Base-by-base conservation (phyloP, 495 filamentous ascomycete genomes). In the Tuber borchii region DNA sequence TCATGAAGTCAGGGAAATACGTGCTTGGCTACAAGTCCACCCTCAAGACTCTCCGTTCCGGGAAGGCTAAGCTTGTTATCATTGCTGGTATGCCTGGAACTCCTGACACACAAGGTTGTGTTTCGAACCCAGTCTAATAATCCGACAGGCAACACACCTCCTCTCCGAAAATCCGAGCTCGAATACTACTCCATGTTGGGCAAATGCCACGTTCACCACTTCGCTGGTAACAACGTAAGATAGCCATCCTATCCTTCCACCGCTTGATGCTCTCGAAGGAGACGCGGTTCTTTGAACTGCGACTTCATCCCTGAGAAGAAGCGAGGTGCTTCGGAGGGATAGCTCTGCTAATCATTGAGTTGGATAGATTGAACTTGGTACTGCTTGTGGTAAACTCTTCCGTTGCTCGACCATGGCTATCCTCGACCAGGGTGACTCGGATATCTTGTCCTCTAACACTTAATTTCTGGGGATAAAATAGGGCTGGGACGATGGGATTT, bases 181-280 rank as follows among this genome's bases (percentile, higher is more conserved):
- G 95, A 97, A 86, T 91, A 90, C 86, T 95, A 95, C 87, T 90
- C 91, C 83, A 97, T 97, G 93, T 87, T 97, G 77, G 90, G 91
- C 83, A 97, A 98, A 89, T 93, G 91, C 82, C 90, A 91, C 70
- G 93, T 97, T 82, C 93, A 97, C 88, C 95, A 98, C 88, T 97
- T 97, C 87, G 89, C 88, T 78, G 95, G 95, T 75, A 97, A 95
- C 90, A 97, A 97, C 90, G 94, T 97, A 90, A 92, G 94, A 88
- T 82, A 51, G 73, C 61, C 71, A 72, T 71, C 73, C 70, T 43
- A 37, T 56, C 34, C 46, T 44, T 48, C 22, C 42, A 44, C 74
- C 65, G 61, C 37, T 46, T 73, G 34, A 51, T 61, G 61, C 61
- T 71, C 79, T 79, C 46, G 70, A 75, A 80, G 65, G 78, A 70